These are phyloP conservation scores for Canavalia gladiata DNA, from an alignment of 306 rosid genomes.

Conservation along the genomic window DNA sequence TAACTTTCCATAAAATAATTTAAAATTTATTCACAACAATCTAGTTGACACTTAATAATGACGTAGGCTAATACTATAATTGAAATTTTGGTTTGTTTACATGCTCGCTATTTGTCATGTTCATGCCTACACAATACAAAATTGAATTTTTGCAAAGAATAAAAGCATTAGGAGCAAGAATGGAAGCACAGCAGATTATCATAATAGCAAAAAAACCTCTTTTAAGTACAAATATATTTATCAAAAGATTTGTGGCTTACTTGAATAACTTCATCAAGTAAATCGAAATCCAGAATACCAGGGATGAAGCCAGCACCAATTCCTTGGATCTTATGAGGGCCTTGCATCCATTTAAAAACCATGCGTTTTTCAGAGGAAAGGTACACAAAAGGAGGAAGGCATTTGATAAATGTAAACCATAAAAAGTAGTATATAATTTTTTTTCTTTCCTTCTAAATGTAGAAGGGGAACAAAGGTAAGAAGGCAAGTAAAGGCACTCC, in stretches of 20 bases:
- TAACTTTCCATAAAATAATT: constrained; percentile 6
- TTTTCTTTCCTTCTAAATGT: background rate
- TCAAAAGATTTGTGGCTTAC: constrained; percentile 59
- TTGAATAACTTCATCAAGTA: constrained; percentile 86
- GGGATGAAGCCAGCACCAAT: constrained; percentile 99
- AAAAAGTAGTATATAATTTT: background rate
- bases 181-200: constrained; percentile 11
- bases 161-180: too few species aligned
- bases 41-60: background rate
- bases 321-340: constrained; percentile 99
- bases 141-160: constrained; percentile 3
- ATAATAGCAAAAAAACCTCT: background rate
- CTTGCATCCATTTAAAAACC: constrained; percentile 55
- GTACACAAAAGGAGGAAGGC: background rate
- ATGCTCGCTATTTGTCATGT: background rate
- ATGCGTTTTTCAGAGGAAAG: constrained; percentile 46
- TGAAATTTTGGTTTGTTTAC: constrained; percentile 25
- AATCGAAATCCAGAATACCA: constrained; percentile 78
- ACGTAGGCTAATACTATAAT: background rate
- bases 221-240: background rate
- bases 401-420: constrained; percentile 29
- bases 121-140: background rate
- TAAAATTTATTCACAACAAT: background rate
- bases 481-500: constrained; percentile 1
- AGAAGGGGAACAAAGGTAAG: background rate